Conservation (phyloP, 2,329 filamentous ascomycete species). For the Cercospora citrullina region DNA sequence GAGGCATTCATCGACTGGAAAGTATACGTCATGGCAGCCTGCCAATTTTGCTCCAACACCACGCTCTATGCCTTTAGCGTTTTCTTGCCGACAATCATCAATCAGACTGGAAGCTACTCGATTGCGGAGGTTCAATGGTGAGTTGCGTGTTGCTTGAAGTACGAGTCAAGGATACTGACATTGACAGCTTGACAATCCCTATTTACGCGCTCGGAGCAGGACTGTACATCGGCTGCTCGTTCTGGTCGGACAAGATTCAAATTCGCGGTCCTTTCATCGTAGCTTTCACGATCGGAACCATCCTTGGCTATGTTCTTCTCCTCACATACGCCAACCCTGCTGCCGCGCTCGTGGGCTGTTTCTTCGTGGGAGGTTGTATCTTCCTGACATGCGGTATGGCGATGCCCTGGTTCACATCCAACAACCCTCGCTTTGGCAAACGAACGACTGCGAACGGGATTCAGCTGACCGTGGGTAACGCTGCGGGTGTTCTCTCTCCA, state of each 20-base stretch:
- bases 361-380: slow-evolving; percentile 35
- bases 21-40: slow-evolving; percentile 68
- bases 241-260: slow-evolving; percentile 47
- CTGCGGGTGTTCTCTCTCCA: slow-evolving; percentile 15
- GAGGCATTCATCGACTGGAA: slow-evolving; percentile 72
- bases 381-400: slow-evolving; percentile 33
- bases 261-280: slow-evolving; percentile 31
- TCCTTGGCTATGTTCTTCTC: slow-evolving; percentile 32
- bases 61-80: slow-evolving; percentile 59
- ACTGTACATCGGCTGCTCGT: slow-evolving; percentile 49
- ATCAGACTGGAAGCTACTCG: slow-evolving; percentile 51
- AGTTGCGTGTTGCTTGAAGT: not conserved
- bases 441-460: slow-evolving; percentile 33
- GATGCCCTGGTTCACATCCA: slow-evolving; percentile 36
- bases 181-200: slow-evolving; percentile 53
- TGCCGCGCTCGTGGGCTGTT: slow-evolving; percentile 31
- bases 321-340: slow-evolving; percentile 12
- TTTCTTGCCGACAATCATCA: slow-evolving; percentile 58
- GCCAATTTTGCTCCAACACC: slow-evolving; percentile 63
- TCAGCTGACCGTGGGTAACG: slow-evolving; percentile 15
- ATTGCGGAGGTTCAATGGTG: slow-evolving; percentile 50
- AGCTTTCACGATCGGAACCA: slow-evolving; percentile 23
- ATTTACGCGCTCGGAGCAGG: slow-evolving; percentile 56
- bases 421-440: slow-evolving; percentile 38
- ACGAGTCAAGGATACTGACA: not conserved